Evolutionary conservation across 1,139 yeast species (phyloP), one percentile per base, ranked within the genome.

Genomic region (Zhuliangozyma blackwelliae): DNA sequence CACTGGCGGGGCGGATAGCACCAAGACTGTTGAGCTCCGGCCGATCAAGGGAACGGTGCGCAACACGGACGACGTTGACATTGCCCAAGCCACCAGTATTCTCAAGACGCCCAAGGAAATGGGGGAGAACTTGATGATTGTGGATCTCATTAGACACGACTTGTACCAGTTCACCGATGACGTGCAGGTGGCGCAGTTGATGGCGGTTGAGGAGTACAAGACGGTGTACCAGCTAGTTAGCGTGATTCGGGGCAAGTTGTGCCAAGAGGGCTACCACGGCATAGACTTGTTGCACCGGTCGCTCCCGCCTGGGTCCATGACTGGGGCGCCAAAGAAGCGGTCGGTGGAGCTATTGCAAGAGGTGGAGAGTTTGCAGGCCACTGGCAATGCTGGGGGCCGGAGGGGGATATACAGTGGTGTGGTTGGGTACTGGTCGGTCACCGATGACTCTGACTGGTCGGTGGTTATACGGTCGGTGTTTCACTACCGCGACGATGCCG

Each of bases 291-390:
- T 92, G 13, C 75, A 79, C 20, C 79, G 79, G 41, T 80, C 96
- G 0, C 65, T 94, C 27, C 98, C 99, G 2, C 97, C 99, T 0
- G 99, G 99, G 0, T 90, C 97, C 2, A 94, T 94, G 99, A 94
- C 99, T 0, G 99, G 99, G 3, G 98, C 99, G 0, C 99, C 99
- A 1, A 94, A 94, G 62, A 85, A 82, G 51, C 72, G 96, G 40
- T 87, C 97, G 0, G 96, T 92, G 3, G 94, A 90, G 55, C 60
- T 94, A 10, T 68, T 94, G 20, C 84, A 82, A 43, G 59, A 63
- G 1, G 63, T 73, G n/a, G 79, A 74, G 43, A 37, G 51, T 28
- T 39, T 56, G 43, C 75, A 68, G 47, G 48, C 50, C 0, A 61
- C 55, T 68, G 40, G 88, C 66, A 51, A 54, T 43, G 22, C 54